These are phyloP conservation scores for Xylariaceae sp. DNA, from an alignment of 2,329 filamentous ascomycete species.

Conservation along the genomic window DNA sequence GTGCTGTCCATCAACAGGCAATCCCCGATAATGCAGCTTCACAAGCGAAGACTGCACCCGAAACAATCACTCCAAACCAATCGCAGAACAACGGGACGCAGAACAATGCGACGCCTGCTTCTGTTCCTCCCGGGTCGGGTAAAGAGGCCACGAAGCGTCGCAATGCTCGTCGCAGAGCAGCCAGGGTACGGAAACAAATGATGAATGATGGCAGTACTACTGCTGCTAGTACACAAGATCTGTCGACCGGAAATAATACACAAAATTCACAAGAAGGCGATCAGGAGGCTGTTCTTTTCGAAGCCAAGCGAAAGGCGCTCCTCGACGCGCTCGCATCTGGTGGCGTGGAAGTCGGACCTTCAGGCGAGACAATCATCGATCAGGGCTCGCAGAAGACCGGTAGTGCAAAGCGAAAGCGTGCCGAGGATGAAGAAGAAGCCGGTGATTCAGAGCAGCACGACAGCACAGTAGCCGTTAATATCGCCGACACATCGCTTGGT, in stretches of 20 bases:
- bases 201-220: conserved; percentile 5
- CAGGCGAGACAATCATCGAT: conserved; percentile 12
- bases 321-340: conserved; percentile 47
- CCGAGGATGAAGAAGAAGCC: conserved; percentile 9
- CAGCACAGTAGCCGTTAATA: conserved; percentile 1
- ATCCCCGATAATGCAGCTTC: neutral
- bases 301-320: conserved; percentile 45
- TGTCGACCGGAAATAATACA: neutral
- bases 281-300: conserved; percentile 40
- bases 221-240: neutral
- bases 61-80: neutral
- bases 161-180: conserved; percentile 45
- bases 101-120: neutral
- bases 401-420: conserved; percentile 26
- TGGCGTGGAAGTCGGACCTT: conserved; percentile 43
- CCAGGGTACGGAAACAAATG: conserved; percentile 31
- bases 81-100: neutral
- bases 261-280: conserved; percentile 17
- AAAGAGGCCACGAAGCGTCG: conserved; percentile 45
- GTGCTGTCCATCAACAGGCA: neutral
- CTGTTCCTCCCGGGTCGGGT: conserved; percentile 34
- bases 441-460: neutral
- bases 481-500: conserved; percentile 2
- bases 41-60: neutral
- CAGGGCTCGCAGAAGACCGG: neutral